Evolutionary conservation across 176 grass and related monocot genomes (phyloP).

Genomic region (Carex myosuroides): DNA sequence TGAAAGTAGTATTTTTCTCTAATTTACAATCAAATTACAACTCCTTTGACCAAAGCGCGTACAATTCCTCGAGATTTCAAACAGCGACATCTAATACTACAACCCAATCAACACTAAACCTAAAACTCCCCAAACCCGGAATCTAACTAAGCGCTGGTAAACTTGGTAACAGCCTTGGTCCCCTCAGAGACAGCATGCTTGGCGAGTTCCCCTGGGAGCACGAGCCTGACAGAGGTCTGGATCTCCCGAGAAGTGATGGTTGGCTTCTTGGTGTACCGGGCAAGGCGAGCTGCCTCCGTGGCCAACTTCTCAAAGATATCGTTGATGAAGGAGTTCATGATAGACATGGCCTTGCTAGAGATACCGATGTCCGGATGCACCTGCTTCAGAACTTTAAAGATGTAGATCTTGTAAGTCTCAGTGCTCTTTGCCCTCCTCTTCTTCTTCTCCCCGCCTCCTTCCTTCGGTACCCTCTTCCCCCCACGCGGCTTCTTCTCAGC

Average conservation of each 20-base stretch:
- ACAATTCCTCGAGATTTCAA: neutral
- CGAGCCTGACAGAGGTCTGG: conserved; percentile 13
- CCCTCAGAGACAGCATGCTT: conserved; percentile 22
- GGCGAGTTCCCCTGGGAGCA: conserved; percentile 12
- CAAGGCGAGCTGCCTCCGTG: neutral
- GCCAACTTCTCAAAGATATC: conserved; percentile 16
- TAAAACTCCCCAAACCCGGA: neutral
- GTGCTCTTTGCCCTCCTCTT: conserved; percentile 15
- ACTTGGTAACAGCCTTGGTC: conserved; percentile 12
- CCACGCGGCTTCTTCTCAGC: conserved; percentile 13
- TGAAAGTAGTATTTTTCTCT: neutral
- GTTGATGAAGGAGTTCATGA: conserved; percentile 21
- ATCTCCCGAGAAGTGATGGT: conserved; percentile 12
- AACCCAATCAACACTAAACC: neutral
- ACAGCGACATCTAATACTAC: neutral
- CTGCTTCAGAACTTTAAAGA: conserved; percentile 15
- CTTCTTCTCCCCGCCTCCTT: neutral
- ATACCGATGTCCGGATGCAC: conserved; percentile 9
- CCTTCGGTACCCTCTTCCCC: neutral
- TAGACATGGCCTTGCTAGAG: conserved; percentile 21
- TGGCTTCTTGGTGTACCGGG: neutral
- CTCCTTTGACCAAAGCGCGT: neutral
- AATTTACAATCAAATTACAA: neutral
- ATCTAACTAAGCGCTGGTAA: conserved; percentile 6
- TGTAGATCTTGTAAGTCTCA: conserved; percentile 19